Evolutionary conservation across 2,329 filamentous ascomycete genomes (phyloP).

Genomic region (Alternaria rosae): DNA sequence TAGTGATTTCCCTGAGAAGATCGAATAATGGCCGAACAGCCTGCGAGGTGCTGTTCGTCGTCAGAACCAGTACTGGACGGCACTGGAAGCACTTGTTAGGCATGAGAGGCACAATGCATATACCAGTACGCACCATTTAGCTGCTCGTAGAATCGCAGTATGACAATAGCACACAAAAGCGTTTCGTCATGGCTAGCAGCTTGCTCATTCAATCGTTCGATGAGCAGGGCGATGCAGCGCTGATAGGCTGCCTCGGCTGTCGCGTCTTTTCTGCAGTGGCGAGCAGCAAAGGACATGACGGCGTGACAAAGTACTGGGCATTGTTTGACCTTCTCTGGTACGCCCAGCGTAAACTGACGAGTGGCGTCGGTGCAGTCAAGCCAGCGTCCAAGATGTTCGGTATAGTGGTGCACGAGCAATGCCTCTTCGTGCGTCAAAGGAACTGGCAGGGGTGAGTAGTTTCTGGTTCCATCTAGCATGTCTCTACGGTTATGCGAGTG

Average conservation of each 20-base stretch:
- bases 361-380: constrained; percentile 42
- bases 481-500: background rate
- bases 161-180: constrained; percentile 43
- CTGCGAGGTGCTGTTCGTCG: constrained; percentile 39
- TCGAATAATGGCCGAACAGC: constrained; percentile 41
- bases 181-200: constrained; percentile 38
- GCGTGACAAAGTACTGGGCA: constrained; percentile 41
- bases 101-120: background rate
- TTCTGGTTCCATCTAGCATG: constrained; percentile 1
- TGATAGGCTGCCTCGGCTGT: constrained; percentile 36
- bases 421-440: constrained; percentile 33
- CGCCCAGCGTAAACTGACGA: constrained; percentile 40
- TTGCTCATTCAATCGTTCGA: constrained; percentile 36
- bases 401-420: constrained; percentile 39
- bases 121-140: constrained; percentile 29
- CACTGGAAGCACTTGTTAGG: constrained; percentile 24
- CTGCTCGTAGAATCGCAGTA: constrained; percentile 43
- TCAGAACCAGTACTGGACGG: constrained; percentile 38
- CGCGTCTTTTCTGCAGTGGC: constrained; percentile 30
- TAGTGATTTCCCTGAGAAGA: constrained; percentile 36
- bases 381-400: constrained; percentile 41
- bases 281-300: constrained; percentile 40
- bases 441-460: constrained; percentile 13
- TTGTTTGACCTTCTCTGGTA: constrained; percentile 36
- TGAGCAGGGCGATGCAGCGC: constrained; percentile 40